Evolutionary conservation across 1,284 basidiomycete genomes (phyloP).

Genomic region (Ustilago sp.): DNA sequence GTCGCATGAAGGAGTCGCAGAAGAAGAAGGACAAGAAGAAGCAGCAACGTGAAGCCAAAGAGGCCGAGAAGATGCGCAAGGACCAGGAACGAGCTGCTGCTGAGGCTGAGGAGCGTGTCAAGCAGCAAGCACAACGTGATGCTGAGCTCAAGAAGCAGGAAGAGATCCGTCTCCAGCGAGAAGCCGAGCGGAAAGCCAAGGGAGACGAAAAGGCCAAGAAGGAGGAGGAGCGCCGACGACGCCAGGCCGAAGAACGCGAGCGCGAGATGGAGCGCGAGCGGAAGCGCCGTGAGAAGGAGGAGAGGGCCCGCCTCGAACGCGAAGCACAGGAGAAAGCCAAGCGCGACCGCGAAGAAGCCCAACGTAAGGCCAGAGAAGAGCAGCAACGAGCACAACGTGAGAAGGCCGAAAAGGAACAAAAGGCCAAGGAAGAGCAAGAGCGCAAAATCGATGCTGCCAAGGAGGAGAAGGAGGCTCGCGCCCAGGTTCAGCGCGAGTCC

Average conservation of each 20-base stretch:
- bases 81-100: slow-evolving; percentile 72
- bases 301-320: slow-evolving; percentile 75
- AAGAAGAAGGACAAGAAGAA: slow-evolving; percentile 98
- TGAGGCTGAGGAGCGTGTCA: slow-evolving; percentile 75
- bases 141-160: slow-evolving; percentile 73
- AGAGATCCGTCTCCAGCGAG: slow-evolving; percentile 76
- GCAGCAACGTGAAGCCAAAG: slow-evolving; percentile 86
- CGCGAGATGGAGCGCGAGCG: slow-evolving; percentile 73
- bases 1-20: slow-evolving; percentile 95
- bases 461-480: slow-evolving; percentile 60
- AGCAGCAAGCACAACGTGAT: slow-evolving; percentile 75
- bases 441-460: slow-evolving; percentile 44
- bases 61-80: slow-evolving; percentile 83
- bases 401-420: slow-evolving; percentile 60
- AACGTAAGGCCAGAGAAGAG: slow-evolving; percentile 67
- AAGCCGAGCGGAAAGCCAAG: slow-evolving; percentile 72
- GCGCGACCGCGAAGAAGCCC: slow-evolving; percentile 70
- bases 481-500: slow-evolving; percentile 72
- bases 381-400: slow-evolving; percentile 73
- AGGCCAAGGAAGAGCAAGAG: slow-evolving; percentile 48
- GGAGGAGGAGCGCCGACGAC: slow-evolving; percentile 74
- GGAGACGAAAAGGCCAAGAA: slow-evolving; percentile 72
- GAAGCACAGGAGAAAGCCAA: slow-evolving; percentile 66
- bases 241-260: slow-evolving; percentile 72
- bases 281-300: slow-evolving; percentile 77